These are phyloP conservation scores for Starmerella vaccinii DNA, from an alignment of 805 yeast species.

Conservation along the genomic window DNA sequence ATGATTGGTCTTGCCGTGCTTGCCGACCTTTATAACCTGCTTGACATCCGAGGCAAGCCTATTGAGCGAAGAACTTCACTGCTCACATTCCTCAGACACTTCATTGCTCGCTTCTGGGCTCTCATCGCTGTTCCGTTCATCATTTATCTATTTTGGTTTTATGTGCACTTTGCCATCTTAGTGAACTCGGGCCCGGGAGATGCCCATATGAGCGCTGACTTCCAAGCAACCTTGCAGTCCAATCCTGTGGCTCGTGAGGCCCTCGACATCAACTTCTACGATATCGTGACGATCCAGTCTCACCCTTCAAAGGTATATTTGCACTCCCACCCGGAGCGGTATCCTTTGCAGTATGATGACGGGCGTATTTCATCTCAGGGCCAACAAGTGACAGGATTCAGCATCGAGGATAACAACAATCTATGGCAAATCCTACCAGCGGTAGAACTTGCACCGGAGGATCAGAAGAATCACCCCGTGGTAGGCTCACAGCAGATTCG, in stretches of 20 bases:
- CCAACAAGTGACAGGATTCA: conserved; percentile 90
- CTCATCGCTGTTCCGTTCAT: conserved; percentile 62
- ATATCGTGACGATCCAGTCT: conserved; percentile 53
- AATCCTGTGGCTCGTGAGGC: conserved; percentile 59
- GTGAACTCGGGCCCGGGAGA: conserved; percentile 86
- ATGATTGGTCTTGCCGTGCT: conserved; percentile 84
- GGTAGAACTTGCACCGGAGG: conserved; percentile 33
- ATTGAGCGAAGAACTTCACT: conserved; percentile 22
- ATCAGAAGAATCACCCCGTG: conserved; percentile 25
- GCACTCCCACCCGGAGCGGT: conserved; percentile 78
- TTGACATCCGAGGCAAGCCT: conserved; percentile 72
- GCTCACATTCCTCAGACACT: conserved; percentile 40
- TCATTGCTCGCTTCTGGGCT: conserved; percentile 56
- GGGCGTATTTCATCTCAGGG: conserved; percentile 91
- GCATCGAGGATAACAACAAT: conserved; percentile 70
- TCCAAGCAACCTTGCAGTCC: conserved; percentile 76
- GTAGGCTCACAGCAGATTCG: conserved; percentile 62
- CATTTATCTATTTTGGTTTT: conserved; percentile 65
- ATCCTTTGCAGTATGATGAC: conserved; percentile 89
- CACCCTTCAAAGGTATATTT: conserved; percentile 53
- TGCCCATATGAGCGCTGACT: conserved; percentile 76
- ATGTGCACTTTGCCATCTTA: conserved; percentile 66
- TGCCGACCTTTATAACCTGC: conserved; percentile 45
- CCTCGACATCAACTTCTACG: conserved; percentile 51
- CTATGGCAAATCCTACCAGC: conserved; percentile 43